Conservation (phyloP, 331 rosid species). For the Arachis monticola region DNA sequence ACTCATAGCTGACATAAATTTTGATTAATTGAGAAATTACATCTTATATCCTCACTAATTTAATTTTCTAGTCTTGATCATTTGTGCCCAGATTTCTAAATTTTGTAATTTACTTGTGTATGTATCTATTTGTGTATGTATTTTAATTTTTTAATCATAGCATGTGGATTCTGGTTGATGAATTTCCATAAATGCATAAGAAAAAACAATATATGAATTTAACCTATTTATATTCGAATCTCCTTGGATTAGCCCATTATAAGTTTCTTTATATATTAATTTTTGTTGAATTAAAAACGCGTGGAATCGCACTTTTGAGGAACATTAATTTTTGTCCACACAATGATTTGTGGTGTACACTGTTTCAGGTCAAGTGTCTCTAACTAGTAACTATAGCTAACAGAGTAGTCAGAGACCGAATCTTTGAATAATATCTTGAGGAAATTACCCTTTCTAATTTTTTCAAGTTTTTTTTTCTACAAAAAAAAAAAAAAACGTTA, state of each 20-base stretch:
- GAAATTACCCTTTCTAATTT: no score
- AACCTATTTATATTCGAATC: no score
- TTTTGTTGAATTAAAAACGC: background rate
- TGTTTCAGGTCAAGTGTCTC: background rate
- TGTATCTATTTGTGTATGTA: background rate
- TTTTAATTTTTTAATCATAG: background rate
- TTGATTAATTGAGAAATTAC: slow-evolving; percentile 26
- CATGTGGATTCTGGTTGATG: slow-evolving; percentile 9
- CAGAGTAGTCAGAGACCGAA: background rate
- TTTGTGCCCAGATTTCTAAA: slow-evolving; percentile 34
- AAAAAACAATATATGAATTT: no score
- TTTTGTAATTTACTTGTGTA: slow-evolving; percentile 37
- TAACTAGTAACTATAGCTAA: no score
- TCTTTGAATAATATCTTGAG: no score
- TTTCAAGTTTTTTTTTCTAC: no score
- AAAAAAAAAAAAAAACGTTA: no score
- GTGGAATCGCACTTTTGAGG: background rate
- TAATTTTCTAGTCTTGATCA: slow-evolving; percentile 30
- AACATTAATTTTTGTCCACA: background rate
- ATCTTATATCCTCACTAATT: background rate
- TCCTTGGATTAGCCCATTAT: no score
- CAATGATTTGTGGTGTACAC: background rate
- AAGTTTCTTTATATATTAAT: no score
- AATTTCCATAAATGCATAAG: no score
- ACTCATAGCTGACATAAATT: slow-evolving; percentile 14